Conservation (phyloP, 306 rosid genomes). For the Lathyrus oleraceus region DNA sequence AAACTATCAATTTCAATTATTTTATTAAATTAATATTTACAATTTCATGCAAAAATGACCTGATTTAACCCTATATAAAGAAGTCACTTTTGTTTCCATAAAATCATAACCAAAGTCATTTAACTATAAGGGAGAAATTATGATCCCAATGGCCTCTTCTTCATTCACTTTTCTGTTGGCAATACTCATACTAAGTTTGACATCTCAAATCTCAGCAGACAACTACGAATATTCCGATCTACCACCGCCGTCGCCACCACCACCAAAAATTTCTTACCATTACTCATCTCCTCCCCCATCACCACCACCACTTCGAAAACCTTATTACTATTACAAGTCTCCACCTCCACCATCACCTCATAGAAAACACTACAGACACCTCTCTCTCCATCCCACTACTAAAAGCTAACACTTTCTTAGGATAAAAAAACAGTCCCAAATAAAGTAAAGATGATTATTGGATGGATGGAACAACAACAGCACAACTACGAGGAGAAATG, state of each 20-base stretch:
- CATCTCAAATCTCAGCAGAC: constrained; percentile 37
- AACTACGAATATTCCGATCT: constrained; percentile 53
- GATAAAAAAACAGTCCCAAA: too few species aligned
- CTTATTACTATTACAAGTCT: not conserved
- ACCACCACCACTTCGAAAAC: not conserved
- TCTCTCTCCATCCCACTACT: too few species aligned
- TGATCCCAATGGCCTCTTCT: constrained; percentile 49
- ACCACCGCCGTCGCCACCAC: constrained; percentile 46
- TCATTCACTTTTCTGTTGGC: constrained; percentile 45
- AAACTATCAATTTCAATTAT: too few species aligned
- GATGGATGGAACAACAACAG: too few species aligned
- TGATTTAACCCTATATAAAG: not conserved
- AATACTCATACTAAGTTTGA: constrained; percentile 41
- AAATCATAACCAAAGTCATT: constrained; percentile 9
- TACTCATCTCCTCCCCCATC: not conserved
- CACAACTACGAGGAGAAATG: too few species aligned
- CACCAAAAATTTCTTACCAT: not conserved
- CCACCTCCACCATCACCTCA: not conserved
- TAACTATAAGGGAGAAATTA: constrained; percentile 39
- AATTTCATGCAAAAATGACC: too few species aligned
- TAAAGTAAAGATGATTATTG: too few species aligned
- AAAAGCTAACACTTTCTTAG: too few species aligned
- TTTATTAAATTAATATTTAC: too few species aligned
- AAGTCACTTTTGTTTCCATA: not conserved
- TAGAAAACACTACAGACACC: too few species aligned